phyloP scores from a whole-genome alignment of 176 grass and related monocot species.

The Bothriochloa decipiens region DNA sequence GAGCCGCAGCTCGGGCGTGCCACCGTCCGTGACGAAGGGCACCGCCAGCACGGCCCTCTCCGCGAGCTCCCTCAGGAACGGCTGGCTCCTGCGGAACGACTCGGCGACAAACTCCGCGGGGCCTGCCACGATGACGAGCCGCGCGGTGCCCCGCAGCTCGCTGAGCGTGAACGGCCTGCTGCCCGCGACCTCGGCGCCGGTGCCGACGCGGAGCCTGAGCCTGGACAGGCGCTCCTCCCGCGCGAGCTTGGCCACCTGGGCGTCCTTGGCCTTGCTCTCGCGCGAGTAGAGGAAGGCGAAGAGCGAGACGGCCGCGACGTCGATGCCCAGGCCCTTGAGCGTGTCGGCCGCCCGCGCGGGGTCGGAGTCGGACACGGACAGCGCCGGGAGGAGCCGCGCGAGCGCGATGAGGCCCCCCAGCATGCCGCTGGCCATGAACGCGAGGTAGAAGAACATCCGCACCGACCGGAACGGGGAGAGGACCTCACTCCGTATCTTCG shows the following conservation, averaged over 20 bases:
- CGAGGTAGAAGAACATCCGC: constrained; percentile 98
- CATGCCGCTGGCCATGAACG: constrained; percentile 77
- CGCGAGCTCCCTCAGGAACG: constrained; percentile 59
- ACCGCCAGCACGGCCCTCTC: constrained; percentile 83
- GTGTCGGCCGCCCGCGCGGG: constrained; percentile 53
- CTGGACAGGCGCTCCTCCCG: constrained; percentile 85
- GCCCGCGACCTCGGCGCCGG: constrained; percentile 3
- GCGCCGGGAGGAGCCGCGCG: constrained; percentile 62
- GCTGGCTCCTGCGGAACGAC: constrained; percentile 75
- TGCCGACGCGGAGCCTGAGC: constrained; percentile 65
- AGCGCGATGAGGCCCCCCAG: constrained; percentile 77
- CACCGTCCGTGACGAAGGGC: constrained; percentile 75
- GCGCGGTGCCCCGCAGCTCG: constrained; percentile 74
- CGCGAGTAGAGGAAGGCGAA: constrained; percentile 89
- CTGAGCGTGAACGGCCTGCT: constrained; percentile 52
- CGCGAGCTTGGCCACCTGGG: constrained; percentile 75
- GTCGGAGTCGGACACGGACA: constrained; percentile 12
- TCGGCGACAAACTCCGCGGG: constrained; percentile 70
- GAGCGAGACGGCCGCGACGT: constrained; percentile 65
- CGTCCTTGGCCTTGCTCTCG: constrained; percentile 76
- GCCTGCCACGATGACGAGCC: constrained; percentile 83
- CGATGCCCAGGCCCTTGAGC: constrained; percentile 81
- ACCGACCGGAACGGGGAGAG: constrained; percentile 79
- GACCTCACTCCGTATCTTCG: constrained; percentile 91
- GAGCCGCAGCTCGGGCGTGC: constrained; percentile 48